Conservation (phyloP, 1,139 yeast genomes). For the Scheffersomyces parashehatae region DNA sequence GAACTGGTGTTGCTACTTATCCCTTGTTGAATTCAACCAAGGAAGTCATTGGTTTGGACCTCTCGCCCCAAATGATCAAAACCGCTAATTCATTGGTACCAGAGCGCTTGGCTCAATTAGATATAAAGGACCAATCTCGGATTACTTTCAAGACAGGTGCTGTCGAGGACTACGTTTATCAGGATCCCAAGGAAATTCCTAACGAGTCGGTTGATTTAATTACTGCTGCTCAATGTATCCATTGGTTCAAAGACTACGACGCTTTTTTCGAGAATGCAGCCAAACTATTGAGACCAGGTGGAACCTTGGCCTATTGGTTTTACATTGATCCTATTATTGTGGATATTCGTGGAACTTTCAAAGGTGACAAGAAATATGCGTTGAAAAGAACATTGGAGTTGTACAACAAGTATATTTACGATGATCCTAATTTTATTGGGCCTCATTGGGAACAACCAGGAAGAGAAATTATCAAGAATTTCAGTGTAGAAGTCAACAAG, state of each 20-base stretch:
- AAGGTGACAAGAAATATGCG: conserved; percentile 17
- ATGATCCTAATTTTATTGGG: conserved; percentile 37
- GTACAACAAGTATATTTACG: conserved; percentile 37
- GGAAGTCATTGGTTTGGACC: conserved; percentile 35
- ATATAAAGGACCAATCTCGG: conserved; percentile 23
- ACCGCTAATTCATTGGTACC: conserved; percentile 31
- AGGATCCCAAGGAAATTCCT: conserved; percentile 14
- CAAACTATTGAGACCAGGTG: conserved; percentile 35
- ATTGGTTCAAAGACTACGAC: conserved; percentile 44
- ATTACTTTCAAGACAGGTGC: conserved; percentile 36
- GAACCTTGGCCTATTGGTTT: conserved; percentile 45
- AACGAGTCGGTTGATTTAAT: conserved; percentile 32
- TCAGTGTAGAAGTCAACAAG: conserved; percentile 28
- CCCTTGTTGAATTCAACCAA: conserved; percentile 34
- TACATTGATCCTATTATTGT: conserved; percentile 43
- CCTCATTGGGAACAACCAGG: conserved; percentile 52
- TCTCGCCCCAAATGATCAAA: conserved; percentile 35
- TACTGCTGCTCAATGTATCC: conserved; percentile 49
- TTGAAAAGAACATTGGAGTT: conserved; percentile 24
- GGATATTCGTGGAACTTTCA: conserved; percentile 22
- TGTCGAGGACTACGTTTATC: conserved; percentile 32
- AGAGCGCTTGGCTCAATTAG: conserved; percentile 25
- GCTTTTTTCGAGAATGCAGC: conserved; percentile 30
- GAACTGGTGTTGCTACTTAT: conserved; percentile 43
- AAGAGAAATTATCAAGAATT: conserved; percentile 30